phyloP scores from a whole-genome alignment of 768 basidiomycete genomes.

The Nidularia pulvinata region DNA sequence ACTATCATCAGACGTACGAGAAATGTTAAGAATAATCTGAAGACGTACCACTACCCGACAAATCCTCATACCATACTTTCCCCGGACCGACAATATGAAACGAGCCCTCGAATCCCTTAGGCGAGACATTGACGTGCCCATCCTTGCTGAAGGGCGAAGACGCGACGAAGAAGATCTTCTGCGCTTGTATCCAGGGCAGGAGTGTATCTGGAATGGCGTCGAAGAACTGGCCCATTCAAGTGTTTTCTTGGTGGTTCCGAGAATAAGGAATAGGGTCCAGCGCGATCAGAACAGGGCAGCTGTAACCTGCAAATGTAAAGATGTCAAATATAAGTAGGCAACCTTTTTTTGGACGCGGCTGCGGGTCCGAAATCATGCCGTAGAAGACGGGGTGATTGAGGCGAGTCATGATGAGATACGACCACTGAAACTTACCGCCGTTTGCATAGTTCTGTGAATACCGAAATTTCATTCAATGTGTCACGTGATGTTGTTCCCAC shows the following conservation, averaged over 20 bases:
- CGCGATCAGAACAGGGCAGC: not conserved
- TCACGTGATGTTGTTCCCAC: too few relatives aligned
- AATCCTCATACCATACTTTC: constrained; percentile 67
- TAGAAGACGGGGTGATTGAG: too few relatives aligned
- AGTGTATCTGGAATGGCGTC: constrained; percentile 49
- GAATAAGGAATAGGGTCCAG: not conserved
- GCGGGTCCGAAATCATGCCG: too few relatives aligned
- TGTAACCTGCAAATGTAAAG: not conserved
- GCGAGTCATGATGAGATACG: too few relatives aligned
- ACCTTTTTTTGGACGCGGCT: too few relatives aligned
- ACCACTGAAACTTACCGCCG: too few relatives aligned
- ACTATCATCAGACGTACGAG: not conserved
- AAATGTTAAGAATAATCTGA: not conserved
- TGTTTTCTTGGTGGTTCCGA: not conserved
- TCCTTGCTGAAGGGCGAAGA: constrained; percentile 53
- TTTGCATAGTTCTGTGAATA: too few relatives aligned
- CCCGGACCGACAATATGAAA: constrained; percentile 49
- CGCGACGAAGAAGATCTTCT: constrained; percentile 66
- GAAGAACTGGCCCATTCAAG: constrained; percentile 50
- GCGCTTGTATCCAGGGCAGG: constrained; percentile 49
- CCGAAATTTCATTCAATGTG: too few relatives aligned
- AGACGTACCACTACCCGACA: constrained; percentile 58
- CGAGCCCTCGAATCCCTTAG: constrained; percentile 52
- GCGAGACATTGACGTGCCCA: constrained; percentile 67
- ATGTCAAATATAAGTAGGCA: too few relatives aligned